phyloP scores from a whole-genome alignment of 495 filamentous ascomycete genomes.

The Penicillium bialowiezense region DNA sequence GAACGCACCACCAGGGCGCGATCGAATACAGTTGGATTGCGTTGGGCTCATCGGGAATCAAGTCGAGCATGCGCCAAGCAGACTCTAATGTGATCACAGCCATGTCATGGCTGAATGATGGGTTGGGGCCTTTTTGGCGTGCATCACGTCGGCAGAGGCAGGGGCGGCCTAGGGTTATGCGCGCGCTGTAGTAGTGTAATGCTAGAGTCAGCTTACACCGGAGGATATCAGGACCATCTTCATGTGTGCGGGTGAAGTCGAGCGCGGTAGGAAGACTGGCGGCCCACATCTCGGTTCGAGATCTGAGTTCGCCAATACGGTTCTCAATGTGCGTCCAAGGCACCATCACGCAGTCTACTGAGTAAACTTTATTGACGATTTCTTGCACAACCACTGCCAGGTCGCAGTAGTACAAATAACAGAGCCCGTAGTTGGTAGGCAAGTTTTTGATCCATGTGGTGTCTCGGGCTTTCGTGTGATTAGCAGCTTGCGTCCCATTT shows the following conservation, averaged over 20 bases:
- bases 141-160: slow-evolving; percentile 60
- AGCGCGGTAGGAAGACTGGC: slow-evolving; percentile 48
- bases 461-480: slow-evolving; percentile 21
- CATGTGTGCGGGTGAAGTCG: slow-evolving; percentile 43
- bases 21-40: slow-evolving; percentile 50
- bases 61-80: slow-evolving; percentile 49
- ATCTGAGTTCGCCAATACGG: slow-evolving; percentile 50
- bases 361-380: slow-evolving; percentile 57
- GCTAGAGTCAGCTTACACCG: slow-evolving; percentile 48
- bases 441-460: slow-evolving; percentile 31
- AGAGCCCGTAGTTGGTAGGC: slow-evolving; percentile 38
- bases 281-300: slow-evolving; percentile 54
- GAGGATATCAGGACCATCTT: slow-evolving; percentile 30
- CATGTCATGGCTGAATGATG: slow-evolving; percentile 53
- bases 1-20: slow-evolving; percentile 62
- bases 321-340: slow-evolving; percentile 62
- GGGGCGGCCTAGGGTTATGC: slow-evolving; percentile 60
- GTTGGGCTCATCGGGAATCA: slow-evolving; percentile 50
- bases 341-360: slow-evolving; percentile 47
- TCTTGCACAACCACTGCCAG: slow-evolving; percentile 53
- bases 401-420: slow-evolving; percentile 49
- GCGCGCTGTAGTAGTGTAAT: slow-evolving; percentile 58
- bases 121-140: slow-evolving; percentile 32
- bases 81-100: slow-evolving; percentile 54
- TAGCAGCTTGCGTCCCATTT: slow-evolving; percentile 24